Percentiles rank a stretch among this genome's conserved stretches.
These are phyloP conservation scores for Trichosporon sp. DNA, from an alignment of 1,284 basidiomycete species.

Conservation along the genomic window DNA sequence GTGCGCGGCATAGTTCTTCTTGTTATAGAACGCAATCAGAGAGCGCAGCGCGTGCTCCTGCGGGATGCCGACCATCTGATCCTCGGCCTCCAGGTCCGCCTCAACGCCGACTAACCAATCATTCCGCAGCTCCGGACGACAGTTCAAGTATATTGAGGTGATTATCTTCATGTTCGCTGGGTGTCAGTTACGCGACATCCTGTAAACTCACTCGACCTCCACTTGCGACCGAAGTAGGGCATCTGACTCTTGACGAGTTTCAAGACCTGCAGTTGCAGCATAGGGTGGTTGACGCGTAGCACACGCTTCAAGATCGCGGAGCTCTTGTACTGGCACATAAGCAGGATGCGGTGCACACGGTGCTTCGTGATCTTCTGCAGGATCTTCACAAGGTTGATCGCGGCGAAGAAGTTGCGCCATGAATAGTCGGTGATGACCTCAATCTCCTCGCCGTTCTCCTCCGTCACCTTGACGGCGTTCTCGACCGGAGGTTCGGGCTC, in stretches of 20 bases:
- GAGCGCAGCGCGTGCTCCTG: slow-evolving; percentile 95
- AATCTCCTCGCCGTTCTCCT: slow-evolving; percentile 60
- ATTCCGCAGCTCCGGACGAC: slow-evolving; percentile 90
- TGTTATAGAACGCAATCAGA: slow-evolving; percentile 79
- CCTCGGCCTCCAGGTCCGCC: slow-evolving; percentile 78
- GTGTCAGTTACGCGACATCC: background rate
- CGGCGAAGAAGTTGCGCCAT: slow-evolving; percentile 96
- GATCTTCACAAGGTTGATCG: slow-evolving; percentile 97
- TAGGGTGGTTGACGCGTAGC: slow-evolving; percentile 85
- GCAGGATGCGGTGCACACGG: slow-evolving; percentile 87
- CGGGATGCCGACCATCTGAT: slow-evolving; percentile 57
- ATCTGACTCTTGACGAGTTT: slow-evolving; percentile 99
- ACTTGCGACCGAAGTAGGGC: slow-evolving; percentile 95
- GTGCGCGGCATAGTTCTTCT: slow-evolving; percentile 38
- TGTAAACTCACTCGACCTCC: slow-evolving; percentile 76
- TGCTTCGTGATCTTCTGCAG: slow-evolving; percentile 97
- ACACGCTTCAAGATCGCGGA: slow-evolving; percentile 94
- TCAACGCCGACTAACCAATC: slow-evolving; percentile 96
- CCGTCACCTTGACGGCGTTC: slow-evolving; percentile 35
- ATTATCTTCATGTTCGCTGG: slow-evolving; percentile 99
- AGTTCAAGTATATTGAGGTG: slow-evolving; percentile 96
- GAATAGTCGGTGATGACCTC: slow-evolving; percentile 91
- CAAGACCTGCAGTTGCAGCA: slow-evolving; percentile 91
- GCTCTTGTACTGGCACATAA: slow-evolving; percentile 97
- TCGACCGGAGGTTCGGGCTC: slow-evolving; percentile 45